Percentiles rank a stretch among this genome's conserved stretches.
phyloP scores from a whole-genome alignment of 2,329 filamentous ascomycete genomes.

The Penicillium sp. region DNA sequence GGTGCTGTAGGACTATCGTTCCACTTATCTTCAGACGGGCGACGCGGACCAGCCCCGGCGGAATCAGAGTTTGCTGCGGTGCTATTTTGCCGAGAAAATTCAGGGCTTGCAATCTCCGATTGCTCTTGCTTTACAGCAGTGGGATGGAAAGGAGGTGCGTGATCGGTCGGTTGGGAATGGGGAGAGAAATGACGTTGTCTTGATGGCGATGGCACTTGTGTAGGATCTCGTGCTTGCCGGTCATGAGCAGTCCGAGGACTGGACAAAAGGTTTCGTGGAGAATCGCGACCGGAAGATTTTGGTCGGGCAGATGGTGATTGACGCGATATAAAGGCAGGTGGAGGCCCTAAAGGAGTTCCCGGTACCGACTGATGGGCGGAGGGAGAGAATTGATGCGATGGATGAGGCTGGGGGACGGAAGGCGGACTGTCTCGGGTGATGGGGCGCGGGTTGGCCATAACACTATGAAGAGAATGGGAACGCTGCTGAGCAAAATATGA shows the following conservation, averaged over 20 bases:
- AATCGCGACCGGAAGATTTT: conserved; percentile 39
- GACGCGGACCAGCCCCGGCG: conserved; percentile 21
- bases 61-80: conserved; percentile 27
- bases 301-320: conserved; percentile 40
- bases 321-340: conserved; percentile 33
- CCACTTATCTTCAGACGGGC: conserved; percentile 28
- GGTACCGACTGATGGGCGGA: conserved; percentile 46
- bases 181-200: conserved; percentile 28
- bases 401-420: conserved; percentile 29
- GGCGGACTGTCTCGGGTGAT: conserved; percentile 36
- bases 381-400: conserved; percentile 37
- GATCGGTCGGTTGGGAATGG: conserved; percentile 41
- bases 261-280: conserved; percentile 30
- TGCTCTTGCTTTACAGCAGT: conserved; percentile 65
- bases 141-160: conserved; percentile 36
- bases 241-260: conserved; percentile 37
- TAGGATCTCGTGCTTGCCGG: conserved; percentile 25
- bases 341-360: conserved; percentile 51
- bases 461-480: conserved; percentile 42
- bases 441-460: conserved; percentile 35
- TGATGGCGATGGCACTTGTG: conserved; percentile 31
- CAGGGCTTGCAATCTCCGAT: conserved; percentile 76
- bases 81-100: conserved; percentile 53
- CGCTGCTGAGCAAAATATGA: conserved; percentile 41
- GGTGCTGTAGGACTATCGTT: conserved; percentile 28